Base-by-base conservation (phyloP, 2,329 filamentous ascomycete species). In the Beauveria asiatica region DNA sequence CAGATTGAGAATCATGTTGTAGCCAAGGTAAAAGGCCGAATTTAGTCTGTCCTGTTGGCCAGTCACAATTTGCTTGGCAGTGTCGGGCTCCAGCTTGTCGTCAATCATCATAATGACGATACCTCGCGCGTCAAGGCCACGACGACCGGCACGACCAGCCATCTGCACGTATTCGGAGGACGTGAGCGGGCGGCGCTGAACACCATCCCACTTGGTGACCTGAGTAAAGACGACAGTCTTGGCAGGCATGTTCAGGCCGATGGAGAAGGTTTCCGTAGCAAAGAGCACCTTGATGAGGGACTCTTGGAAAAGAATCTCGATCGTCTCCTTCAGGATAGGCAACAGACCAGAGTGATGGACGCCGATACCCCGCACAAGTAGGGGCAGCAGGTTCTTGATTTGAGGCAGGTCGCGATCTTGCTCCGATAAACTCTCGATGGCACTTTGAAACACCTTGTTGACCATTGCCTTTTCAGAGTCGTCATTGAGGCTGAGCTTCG, bases 71-170 rank as follows among this genome's bases (percentile, higher is more conserved):
- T 90, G 87, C 75, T 96, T 96, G 46, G 94, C 93, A n/a, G 88
- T 86, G 2, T 90, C 86, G 1, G 94, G 94, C 69, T 99, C 94
- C 78, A 99, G 93, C 76, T 94, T 91, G 73, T 95, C 90, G 70
- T 95, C 89, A 63, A 99, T 89, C 93, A 99, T 97, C 91, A 99
- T 97, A 72, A 99, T 97, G 66, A 99, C 94, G 67, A 97, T 95
- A 82, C 94, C 94, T 65, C 94, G 89, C 64, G 97, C 92, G 77
- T 99, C 94, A 59, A 99, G 88, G 75, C 94, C 94, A 84, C 94
- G 87, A 82, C 94, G 90, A 70, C 94, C 94, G 62, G 94, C 94
- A 75, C 94, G 90, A 63, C 94, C 94, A 58, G 94, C 96, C 94
- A 99, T 99, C 72, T 99, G 94, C 57, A 99, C 90, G 74, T 97